Evolutionary conservation across 345 rosid species (phyloP), one percentile per base, ranked within the genome.

Genomic region (Eucalyptus shirleyi): DNA sequence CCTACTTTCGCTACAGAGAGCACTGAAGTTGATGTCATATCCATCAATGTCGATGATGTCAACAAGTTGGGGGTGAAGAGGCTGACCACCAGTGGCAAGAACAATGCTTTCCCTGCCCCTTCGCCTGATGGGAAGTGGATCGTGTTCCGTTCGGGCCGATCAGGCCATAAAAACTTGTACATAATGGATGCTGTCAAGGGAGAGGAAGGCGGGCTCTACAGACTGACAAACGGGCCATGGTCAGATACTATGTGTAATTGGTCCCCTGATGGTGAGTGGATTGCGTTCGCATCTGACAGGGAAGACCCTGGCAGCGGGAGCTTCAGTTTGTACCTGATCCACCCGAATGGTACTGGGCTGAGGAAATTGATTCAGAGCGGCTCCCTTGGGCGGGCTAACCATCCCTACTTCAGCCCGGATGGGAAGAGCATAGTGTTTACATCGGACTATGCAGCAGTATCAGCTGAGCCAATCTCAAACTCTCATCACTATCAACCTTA

Each of bases 401-500:
- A 97, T 89, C 97, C 99, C 1, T 86, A 86, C 80, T 97, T 96
- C 86, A 95, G 99, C 83, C 98, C 98, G 28, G 99, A 97, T 87
- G 96, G 98, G 19, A 94, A 95, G 90, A 90, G 92, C 2, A 8
- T 97, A 7, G 99, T 89, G 85, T 97, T 96, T 21, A 96, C 99
- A 2, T 93, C 98, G 6, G 99, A 97, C 86, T 96, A 96, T 21
- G 96, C 90, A 42, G 99, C 93, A 2, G 94, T 97, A 65, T 97
- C 99, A 24, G 99, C 97, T 1, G 99, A 97, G 93, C 99, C 98
- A 7, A 96, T 97, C 91, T 96, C 98, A 12, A 96, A 93, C 93
- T 93, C 96, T 30, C 98, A 96, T 92, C 98, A 96, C 50, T 96
- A 92, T 77, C 99, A 97, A 87, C 98, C 99, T 1, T 97, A 97